These are phyloP conservation scores for Ganoderma sinense DNA, from an alignment of 1,284 basidiomycete genomes.

Conservation along the genomic window DNA sequence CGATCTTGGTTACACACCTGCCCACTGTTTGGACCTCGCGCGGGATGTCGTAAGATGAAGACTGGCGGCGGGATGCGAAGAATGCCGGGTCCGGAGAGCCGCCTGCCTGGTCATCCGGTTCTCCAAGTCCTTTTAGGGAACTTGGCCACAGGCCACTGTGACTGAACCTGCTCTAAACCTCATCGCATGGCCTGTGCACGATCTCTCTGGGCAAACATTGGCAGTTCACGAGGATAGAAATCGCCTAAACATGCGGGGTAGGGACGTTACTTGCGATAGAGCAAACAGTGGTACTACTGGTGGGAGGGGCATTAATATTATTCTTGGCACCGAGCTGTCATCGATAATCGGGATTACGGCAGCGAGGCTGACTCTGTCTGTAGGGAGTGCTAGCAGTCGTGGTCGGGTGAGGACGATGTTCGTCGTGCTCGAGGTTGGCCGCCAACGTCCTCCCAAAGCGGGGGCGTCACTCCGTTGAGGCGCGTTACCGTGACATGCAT, in stretches of 20 bases:
- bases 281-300: neutral
- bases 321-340: neutral
- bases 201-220: neutral
- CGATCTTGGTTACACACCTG: neutral
- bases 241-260: neutral
- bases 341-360: neutral
- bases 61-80: neutral
- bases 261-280: too few species aligned
- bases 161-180: neutral
- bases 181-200: neutral
- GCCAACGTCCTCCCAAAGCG: too few species aligned
- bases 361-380: neutral
- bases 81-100: neutral
- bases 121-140: neutral
- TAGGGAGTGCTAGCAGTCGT: neutral
- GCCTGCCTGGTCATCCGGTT: neutral
- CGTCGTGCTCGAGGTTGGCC: neutral
- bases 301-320: neutral
- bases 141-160: neutral
- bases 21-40: neutral
- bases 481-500: constrained; percentile 11
- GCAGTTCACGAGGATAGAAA: neutral
- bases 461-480: too few species aligned
- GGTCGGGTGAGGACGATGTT: neutral
- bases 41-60: constrained; percentile 1